Percentiles rank a stretch among this genome's conserved stretches.
Evolutionary conservation across 768 basidiomycete genomes (phyloP).

Genomic region (Wakefieldia striispora): DNA sequence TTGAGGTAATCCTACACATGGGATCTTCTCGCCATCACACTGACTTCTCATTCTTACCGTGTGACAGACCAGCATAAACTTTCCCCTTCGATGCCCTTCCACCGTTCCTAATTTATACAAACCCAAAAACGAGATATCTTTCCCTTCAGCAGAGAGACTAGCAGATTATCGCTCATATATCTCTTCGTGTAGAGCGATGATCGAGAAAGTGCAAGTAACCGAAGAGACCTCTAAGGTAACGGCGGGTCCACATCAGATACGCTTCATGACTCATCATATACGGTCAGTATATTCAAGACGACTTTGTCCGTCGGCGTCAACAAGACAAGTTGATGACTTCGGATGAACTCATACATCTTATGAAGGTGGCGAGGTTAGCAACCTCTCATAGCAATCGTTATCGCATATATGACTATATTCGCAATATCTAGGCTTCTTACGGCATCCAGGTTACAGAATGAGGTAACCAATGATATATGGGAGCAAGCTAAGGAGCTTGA

Average conservation of each 20-base stretch:
- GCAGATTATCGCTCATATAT: conserved; percentile 57
- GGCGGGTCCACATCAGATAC: background rate
- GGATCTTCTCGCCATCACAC: background rate
- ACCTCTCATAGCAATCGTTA: background rate
- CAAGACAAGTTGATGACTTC: conserved; percentile 40
- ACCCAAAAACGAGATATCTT: conserved; percentile 36
- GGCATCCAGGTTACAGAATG: conserved; percentile 53
- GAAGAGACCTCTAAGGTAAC: conserved; percentile 60
- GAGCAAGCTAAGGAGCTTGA: conserved; percentile 63
- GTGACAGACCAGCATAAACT: conserved; percentile 56
- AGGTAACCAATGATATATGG: conserved; percentile 62
- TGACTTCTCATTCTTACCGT: background rate
- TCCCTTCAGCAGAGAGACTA: conserved; percentile 49
- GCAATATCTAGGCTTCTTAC: conserved; percentile 52
- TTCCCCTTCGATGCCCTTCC: conserved; percentile 45
- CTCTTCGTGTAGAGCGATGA: conserved; percentile 48
- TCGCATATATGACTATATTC: conserved; percentile 2
- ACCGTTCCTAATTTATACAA: conserved; percentile 48
- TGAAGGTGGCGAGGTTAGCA: conserved; percentile 67
- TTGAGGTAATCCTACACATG: conserved; percentile 46
- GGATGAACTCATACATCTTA: conserved; percentile 64
- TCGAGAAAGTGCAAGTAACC: conserved; percentile 51
- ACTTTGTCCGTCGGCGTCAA: conserved; percentile 56
- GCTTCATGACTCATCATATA: background rate
- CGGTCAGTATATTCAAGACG: conserved; percentile 68